Evolutionary conservation across 208 protist species (phyloP), one percentile per base, ranked within the genome.

Genomic region (Endotrypanum monterogeii): DNA sequence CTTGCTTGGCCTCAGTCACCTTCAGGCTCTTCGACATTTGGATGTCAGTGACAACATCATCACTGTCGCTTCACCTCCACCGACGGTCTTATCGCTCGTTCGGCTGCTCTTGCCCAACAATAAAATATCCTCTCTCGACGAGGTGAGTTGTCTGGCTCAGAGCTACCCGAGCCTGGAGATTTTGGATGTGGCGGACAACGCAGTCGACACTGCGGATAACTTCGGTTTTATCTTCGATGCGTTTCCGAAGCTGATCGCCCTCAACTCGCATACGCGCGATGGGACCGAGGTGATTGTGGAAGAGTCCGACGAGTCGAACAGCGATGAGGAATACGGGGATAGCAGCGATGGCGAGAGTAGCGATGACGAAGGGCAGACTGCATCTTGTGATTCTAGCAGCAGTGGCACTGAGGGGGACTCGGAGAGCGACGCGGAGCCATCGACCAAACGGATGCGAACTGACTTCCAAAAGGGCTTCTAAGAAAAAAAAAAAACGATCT

Each of bases 11-110:
- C 76, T 93, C 32, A 50, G 56, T 9, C 28, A 69, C 9, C 83
- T 89, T 7, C 63, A 73, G 18, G 35, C 56, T 18, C 84, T 96
- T 39, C 85, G 80, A n/a, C 58, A 89, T 51, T 74, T 96, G 54
- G 89, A 94, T 54, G 83, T 96, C n/a, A 93, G 92, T 72, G 92
- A 96, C 80, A 96, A 96, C 70, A 80, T 77, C 66, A 82, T 96
- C 30, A 65, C 79, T 9, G 75, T 94, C 5, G 48, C 75, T 0
- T 72, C 61, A 1, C 67, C 74, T 3, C 73, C 76, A 37, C 76
- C 86, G 8, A 23, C 57, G 14, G 78, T 82, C 23, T 46, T 75
- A 4, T 80, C 73, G 12, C 63, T 94, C 57, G 65, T 48, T 52
- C 85, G 87, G 7, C 71, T 96, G 35, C 83, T 91, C 39, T 78